Conservation (phyloP, 148 eudicot genomes). For the Camellia japonica region DNA sequence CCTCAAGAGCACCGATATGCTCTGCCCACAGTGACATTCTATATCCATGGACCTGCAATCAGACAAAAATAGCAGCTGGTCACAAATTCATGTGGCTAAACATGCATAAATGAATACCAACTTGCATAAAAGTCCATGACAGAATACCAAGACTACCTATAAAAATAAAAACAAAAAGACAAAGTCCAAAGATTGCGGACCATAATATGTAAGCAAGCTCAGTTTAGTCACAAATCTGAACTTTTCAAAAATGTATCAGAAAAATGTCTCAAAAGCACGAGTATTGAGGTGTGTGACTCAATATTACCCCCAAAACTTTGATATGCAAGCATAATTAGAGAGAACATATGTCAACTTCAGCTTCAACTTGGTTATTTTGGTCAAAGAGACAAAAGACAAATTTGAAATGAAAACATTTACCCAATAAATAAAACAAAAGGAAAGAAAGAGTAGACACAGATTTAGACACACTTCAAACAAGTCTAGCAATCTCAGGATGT, state of each 20-base stretch:
- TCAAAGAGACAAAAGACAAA: background rate
- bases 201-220: background rate
- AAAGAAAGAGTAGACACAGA: background rate
- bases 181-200: background rate
- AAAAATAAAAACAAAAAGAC: background rate
- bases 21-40: constrained; percentile 95
- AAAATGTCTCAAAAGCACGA: background rate
- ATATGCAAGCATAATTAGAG: background rate
- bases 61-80: background rate
- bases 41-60: constrained; percentile 68
- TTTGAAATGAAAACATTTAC: background rate
- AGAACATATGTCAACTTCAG: background rate
- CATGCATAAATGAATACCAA: background rate
- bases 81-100: background rate
- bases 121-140: background rate
- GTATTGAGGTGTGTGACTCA: background rate
- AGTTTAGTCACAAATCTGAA: background rate
- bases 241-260: background rate
- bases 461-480: background rate
- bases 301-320: background rate
- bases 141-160: background rate
- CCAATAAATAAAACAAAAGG: background rate
- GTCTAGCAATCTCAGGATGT: background rate
- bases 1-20: constrained; percentile 60
- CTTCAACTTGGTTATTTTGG: background rate